A percentile compares a stretch with the other conserved stretches of the same genome.
phyloP scores from a whole-genome alignment of 441 rosid genomes.

The Croton setiger region DNA sequence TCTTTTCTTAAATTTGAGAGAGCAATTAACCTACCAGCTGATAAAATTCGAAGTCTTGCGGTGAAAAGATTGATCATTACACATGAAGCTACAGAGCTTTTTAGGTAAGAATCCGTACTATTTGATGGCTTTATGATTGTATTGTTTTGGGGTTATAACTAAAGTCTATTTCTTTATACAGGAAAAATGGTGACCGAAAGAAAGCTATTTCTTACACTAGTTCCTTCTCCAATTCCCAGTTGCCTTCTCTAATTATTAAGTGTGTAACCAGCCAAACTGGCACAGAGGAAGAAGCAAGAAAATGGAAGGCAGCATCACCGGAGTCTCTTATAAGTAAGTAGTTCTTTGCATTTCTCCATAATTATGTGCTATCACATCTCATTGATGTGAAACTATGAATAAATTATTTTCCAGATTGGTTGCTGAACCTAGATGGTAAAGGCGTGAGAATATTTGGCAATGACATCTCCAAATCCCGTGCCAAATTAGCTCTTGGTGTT shows the following conservation, averaged over 20 bases:
- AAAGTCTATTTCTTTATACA: slow-evolving; percentile 18
- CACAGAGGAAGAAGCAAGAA: slow-evolving; percentile 27
- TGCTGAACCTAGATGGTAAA: slow-evolving; percentile 39
- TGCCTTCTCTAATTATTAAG: slow-evolving; percentile 38
- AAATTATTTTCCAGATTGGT: slow-evolving; percentile 31
- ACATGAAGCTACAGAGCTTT: slow-evolving; percentile 45
- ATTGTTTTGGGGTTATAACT: neutral
- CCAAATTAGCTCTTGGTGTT: slow-evolving; percentile 33
- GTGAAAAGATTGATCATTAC: slow-evolving; percentile 43
- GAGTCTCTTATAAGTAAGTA: slow-evolving; percentile 45
- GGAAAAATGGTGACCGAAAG: slow-evolving; percentile 43
- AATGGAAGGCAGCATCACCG: slow-evolving; percentile 37
- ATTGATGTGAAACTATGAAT: neutral
- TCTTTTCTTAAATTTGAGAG: slow-evolving; percentile 35
- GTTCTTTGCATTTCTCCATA: neutral
- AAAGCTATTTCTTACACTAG: slow-evolving; percentile 36
- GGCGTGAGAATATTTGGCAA: slow-evolving; percentile 37
- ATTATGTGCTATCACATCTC: neutral
- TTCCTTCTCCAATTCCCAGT: slow-evolving; percentile 42
- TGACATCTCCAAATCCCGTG: slow-evolving; percentile 34
- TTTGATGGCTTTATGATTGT: neutral
- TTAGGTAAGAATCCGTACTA: slow-evolving; percentile 31
- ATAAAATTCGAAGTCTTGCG: slow-evolving; percentile 33
- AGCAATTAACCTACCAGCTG: slow-evolving; percentile 24
- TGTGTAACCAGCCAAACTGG: slow-evolving; percentile 29